Conservation (phyloP, 1,284 basidiomycete species). For the Ustilago nuda region DNA sequence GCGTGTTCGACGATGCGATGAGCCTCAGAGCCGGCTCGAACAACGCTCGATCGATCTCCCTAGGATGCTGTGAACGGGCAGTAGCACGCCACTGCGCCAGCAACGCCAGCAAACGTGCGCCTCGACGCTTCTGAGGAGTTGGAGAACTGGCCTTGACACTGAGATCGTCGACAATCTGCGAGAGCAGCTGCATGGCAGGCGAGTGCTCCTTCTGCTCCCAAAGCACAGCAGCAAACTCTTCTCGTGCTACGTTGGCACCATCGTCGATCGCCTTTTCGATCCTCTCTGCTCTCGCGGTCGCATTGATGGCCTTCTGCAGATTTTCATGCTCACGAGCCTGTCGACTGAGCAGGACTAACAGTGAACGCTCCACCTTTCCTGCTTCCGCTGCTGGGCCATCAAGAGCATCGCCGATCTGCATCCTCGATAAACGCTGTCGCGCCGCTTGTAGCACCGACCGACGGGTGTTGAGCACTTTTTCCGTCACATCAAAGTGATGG, state of each 20-base stretch:
- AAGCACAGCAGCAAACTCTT: constrained; percentile 88
- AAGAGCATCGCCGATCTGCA: constrained; percentile 78
- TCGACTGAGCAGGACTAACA: constrained; percentile 79
- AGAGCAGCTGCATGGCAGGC: constrained; percentile 82
- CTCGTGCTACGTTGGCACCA: constrained; percentile 72
- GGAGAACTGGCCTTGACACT: constrained; percentile 10
- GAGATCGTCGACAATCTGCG: constrained; percentile 67
- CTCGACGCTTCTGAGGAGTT: constrained; percentile 25
- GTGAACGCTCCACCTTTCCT: constrained; percentile 77
- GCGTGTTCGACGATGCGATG: constrained; percentile 3
- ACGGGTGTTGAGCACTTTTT: constrained; percentile 83
- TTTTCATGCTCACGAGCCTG: constrained; percentile 80
- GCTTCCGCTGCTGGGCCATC: constrained; percentile 75
- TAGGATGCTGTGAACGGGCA: constrained; percentile 84
- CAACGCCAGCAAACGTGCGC: constrained; percentile 70
- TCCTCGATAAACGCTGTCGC: constrained; percentile 76
- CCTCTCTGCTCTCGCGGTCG: constrained; percentile 80
- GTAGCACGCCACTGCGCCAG: constrained; percentile 83
- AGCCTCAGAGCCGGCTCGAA: constrained; percentile 76
- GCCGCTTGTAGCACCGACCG: constrained; percentile 82
- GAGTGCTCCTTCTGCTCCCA: constrained; percentile 89
- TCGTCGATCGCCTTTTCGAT: constrained; percentile 71
- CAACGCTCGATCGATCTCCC: constrained; percentile 78
- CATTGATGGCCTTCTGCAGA: constrained; percentile 85
- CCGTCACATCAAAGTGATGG: constrained; percentile 76